Percentiles rank a stretch among this genome's conserved stretches.
phyloP scores from a whole-genome alignment of 2,329 filamentous ascomycete species.

The Cytospora schulzeri region DNA sequence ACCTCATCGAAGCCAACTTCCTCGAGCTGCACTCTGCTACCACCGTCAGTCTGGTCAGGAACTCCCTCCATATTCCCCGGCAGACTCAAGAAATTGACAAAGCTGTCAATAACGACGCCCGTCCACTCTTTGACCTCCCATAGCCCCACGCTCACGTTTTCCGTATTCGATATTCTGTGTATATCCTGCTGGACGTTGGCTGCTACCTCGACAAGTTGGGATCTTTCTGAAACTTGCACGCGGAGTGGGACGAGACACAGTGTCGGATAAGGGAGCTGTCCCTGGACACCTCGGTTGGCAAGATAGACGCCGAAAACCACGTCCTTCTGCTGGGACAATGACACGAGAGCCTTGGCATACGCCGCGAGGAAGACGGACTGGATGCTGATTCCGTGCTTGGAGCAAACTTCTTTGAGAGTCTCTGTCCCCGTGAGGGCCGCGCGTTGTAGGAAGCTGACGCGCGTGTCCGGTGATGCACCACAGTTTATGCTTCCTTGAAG shows the following conservation, averaged over 20 bases:
- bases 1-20: conserved; percentile 16
- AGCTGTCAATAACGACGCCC: conserved; percentile 67
- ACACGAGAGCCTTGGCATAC: conserved; percentile 55
- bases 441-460: conserved; percentile 46
- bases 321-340: conserved; percentile 34
- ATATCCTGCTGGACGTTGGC: conserved; percentile 68
- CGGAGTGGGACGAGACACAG: conserved; percentile 77
- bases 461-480: conserved; percentile 1
- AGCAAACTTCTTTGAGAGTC: conserved; percentile 41
- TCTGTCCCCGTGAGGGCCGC: conserved; percentile 45
- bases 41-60: not conserved
- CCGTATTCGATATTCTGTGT: conserved; percentile 56
- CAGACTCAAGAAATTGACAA: conserved; percentile 78
- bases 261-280: conserved; percentile 65
- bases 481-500: not conserved
- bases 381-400: conserved; percentile 60
- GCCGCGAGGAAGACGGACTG: conserved; percentile 77
- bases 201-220: conserved; percentile 54
- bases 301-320: conserved; percentile 79
- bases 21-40: conserved; percentile 4
- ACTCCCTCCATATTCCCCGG: conserved; percentile 35
- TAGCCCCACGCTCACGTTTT: conserved; percentile 62
- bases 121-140: conserved; percentile 78
- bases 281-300: conserved; percentile 67
- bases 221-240: conserved; percentile 43